Percentiles rank a stretch among this genome's conserved stretches.
phyloP scores from a whole-genome alignment of 2,329 filamentous ascomycete genomes.

The Acarospora socialis region DNA sequence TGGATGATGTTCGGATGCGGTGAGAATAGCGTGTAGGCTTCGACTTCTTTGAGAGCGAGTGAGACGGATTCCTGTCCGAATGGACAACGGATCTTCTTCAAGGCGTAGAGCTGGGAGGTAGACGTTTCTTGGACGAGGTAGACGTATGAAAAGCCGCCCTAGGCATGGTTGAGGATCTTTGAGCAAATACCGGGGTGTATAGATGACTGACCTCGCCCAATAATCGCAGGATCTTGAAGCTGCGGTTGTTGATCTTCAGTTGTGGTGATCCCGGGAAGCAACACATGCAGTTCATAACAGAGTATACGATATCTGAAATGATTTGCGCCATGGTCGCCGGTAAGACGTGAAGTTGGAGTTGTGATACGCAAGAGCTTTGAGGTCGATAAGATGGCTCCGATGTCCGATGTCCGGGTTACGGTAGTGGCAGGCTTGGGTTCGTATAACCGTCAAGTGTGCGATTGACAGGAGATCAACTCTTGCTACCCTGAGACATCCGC shows the following conservation, averaged over 20 bases:
- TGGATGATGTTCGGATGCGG: constrained; percentile 76
- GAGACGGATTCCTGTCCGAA: constrained; percentile 94
- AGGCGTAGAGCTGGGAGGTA: constrained; percentile 71
- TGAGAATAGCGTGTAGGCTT: constrained; percentile 84
- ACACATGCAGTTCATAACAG: constrained; percentile 84
- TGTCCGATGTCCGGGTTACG: too few relatives aligned
- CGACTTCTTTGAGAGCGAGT: constrained; percentile 90
- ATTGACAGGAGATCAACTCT: too few relatives aligned
- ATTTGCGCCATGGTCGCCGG: constrained; percentile 56
- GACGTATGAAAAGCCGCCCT: constrained; percentile 97
- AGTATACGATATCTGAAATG: constrained; percentile 77
- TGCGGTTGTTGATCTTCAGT: constrained; percentile 85
- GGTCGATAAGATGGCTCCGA: too few relatives aligned
- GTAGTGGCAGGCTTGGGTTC: too few relatives aligned
- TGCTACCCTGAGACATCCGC: too few relatives aligned
- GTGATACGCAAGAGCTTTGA: too few relatives aligned
- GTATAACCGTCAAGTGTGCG: too few relatives aligned
- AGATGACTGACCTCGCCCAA: constrained; percentile 61
- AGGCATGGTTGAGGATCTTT: constrained; percentile 9
- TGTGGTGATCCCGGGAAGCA: constrained; percentile 92
- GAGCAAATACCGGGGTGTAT: not conserved
- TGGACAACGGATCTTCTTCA: constrained; percentile 98
- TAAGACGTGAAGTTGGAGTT: constrained; percentile 2
- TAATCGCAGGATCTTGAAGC: constrained; percentile 88
- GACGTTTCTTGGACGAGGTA: constrained; percentile 91